A percentile compares a stretch with the other conserved stretches of the same genome.
These are phyloP conservation scores for Staphylotrichum longicolle DNA, from an alignment of 495 filamentous ascomycete species.

Conservation along the genomic window DNA sequence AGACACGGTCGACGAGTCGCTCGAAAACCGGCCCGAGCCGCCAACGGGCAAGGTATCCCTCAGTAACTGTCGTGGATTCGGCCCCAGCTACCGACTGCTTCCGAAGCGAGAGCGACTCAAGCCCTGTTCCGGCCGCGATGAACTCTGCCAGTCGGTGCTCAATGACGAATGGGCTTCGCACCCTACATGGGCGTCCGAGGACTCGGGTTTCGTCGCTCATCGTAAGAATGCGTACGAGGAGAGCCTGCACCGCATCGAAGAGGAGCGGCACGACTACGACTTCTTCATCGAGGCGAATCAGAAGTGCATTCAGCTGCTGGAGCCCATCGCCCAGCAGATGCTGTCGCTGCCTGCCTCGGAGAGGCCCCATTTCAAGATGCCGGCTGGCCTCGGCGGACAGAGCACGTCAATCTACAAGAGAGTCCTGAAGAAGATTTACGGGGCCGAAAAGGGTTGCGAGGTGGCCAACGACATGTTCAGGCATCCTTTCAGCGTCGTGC, in stretches of 20 bases:
- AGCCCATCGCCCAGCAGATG: slow-evolving; percentile 89
- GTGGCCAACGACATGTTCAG: slow-evolving; percentile 81
- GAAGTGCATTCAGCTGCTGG: slow-evolving; percentile 90
- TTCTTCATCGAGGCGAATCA: slow-evolving; percentile 93
- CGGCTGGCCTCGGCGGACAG: slow-evolving; percentile 81
- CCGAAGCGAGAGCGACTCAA: slow-evolving; percentile 85
- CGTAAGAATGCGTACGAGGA: slow-evolving; percentile 95
- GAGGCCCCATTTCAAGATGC: slow-evolving; percentile 68
- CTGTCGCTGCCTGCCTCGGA: slow-evolving; percentile 69
- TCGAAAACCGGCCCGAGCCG: slow-evolving; percentile 72
- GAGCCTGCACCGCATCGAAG: slow-evolving; percentile 89
- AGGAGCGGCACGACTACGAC: slow-evolving; percentile 98
- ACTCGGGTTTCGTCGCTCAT: slow-evolving; percentile 96
- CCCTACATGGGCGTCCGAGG: slow-evolving; percentile 98
- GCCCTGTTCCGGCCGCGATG: slow-evolving; percentile 87
- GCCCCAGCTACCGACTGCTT: slow-evolving; percentile 90
- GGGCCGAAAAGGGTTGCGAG: slow-evolving; percentile 72
- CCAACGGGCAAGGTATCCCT: slow-evolving; percentile 76
- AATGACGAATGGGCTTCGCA: slow-evolving; percentile 99
- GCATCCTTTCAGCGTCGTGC: slow-evolving; percentile 77
- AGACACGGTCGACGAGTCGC: slow-evolving; percentile 69
- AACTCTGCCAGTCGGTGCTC: slow-evolving; percentile 83
- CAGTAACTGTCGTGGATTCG: slow-evolving; percentile 87
- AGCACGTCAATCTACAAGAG: slow-evolving; percentile 95
- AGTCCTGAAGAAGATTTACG: slow-evolving; percentile 98